Conservation (phyloP, 2,329 filamentous ascomycete genomes). For the Ceratocystis variospora region DNA sequence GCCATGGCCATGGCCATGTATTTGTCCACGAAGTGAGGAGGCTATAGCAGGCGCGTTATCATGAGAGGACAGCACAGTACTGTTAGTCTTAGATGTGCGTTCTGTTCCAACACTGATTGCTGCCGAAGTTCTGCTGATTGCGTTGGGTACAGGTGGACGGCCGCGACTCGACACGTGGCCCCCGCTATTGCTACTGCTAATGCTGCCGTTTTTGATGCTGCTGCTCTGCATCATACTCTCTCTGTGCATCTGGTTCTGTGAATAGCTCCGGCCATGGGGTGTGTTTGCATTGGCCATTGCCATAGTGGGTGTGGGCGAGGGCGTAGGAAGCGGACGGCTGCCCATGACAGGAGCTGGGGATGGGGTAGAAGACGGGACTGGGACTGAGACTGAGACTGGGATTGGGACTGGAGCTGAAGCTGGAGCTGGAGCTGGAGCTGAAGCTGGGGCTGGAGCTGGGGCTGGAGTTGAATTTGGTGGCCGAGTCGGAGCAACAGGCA, state of each 20-base stretch:
- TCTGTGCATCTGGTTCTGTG: conserved; percentile 8
- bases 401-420: neutral
- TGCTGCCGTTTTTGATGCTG: neutral
- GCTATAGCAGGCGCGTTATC: conserved; percentile 2
- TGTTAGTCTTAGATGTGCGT: conserved; percentile 10
- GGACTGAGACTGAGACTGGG: too few species aligned
- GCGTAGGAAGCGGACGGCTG: conserved; percentile 4
- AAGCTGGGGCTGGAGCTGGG: neutral
- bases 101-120: conserved; percentile 14
- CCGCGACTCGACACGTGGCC: neutral
- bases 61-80: neutral
- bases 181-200: neutral
- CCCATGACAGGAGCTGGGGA: neutral
- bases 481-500: neutral
- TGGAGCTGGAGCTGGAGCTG: neutral
- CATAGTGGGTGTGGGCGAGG: conserved; percentile 5
- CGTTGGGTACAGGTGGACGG: conserved; percentile 10
- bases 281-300: neutral
- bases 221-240: neutral
- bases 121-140: conserved; percentile 15
- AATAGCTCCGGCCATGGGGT: conserved; percentile 13
- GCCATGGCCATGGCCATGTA: neutral
- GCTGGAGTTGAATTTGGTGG: neutral
- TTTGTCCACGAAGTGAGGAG: conserved; percentile 2
- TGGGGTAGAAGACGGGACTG: neutral